phyloP scores from a whole-genome alignment of 257 asterid genomes.

The Penstemon davidsonii region DNA sequence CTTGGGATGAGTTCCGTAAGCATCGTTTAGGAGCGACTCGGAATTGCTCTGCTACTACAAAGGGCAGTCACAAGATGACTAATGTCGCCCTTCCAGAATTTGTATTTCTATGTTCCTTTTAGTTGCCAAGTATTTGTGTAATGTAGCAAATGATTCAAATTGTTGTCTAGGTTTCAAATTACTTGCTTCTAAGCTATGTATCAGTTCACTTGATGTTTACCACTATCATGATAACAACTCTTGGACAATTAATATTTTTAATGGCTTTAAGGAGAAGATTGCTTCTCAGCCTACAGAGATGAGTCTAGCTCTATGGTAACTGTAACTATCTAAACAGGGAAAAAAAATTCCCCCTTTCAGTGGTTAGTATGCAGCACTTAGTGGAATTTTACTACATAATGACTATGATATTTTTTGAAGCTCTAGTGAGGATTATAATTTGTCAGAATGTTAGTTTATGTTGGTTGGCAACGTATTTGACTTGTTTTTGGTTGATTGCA shows the following conservation, averaged over 20 bases:
- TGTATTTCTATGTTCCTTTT: constrained; percentile 44
- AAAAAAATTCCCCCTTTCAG: too few species aligned
- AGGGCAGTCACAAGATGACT: constrained; percentile 75
- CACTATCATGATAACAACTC: not conserved
- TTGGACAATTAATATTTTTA: too few species aligned
- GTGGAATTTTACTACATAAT: too few species aligned
- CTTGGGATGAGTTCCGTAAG: constrained; percentile 88
- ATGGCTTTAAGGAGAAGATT: not conserved
- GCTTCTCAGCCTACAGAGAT: too few species aligned
- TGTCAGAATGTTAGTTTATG: not conserved
- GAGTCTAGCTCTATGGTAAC: too few species aligned
- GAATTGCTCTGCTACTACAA: constrained; percentile 89
- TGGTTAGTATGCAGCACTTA: too few species aligned
- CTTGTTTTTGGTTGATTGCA: constrained; percentile 34
- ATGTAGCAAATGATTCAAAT: not conserved
- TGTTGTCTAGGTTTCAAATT: not conserved
- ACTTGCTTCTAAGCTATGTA: constrained; percentile 1
- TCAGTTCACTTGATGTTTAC: not conserved
- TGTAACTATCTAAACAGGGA: too few species aligned
- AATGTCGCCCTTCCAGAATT: constrained; percentile 51
- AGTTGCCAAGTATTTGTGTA: constrained; percentile 17
- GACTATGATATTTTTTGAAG: too few species aligned
- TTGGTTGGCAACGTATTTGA: constrained; percentile 14
- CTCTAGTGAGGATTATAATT: constrained; percentile 9
- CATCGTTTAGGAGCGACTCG: constrained; percentile 87